Evolutionary conservation across 768 basidiomycete genomes (phyloP).

Genomic region (Austroboletus festivus): DNA sequence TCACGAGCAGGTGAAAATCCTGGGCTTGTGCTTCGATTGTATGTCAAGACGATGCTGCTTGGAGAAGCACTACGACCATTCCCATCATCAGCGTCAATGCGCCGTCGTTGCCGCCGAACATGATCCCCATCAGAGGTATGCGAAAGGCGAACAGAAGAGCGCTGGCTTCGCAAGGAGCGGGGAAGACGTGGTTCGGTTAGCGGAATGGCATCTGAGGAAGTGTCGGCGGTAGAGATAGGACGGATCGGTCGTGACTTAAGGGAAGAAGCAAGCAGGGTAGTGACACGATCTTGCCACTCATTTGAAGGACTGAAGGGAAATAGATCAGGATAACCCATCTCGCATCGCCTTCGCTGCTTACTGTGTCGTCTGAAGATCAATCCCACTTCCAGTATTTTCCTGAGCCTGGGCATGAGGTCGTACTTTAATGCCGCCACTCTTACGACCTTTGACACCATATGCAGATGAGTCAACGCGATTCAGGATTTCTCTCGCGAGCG

Average conservation of each 20-base stretch:
- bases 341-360: slow-evolving; percentile 33
- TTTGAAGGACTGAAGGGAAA: slow-evolving; percentile 73
- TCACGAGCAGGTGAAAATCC: slow-evolving; percentile 15
- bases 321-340: no score
- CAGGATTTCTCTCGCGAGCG: slow-evolving; percentile 77
- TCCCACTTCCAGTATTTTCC: slow-evolving; percentile 9
- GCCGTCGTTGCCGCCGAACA: slow-evolving; percentile 48
- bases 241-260: slow-evolving; percentile 11
- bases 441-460: slow-evolving; percentile 74
- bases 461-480: slow-evolving; percentile 76
- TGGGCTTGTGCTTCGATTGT: slow-evolving; percentile 19
- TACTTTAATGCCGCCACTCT: slow-evolving; percentile 36
- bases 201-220: slow-evolving; percentile 5
- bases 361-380: slow-evolving; percentile 62
- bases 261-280: slow-evolving; percentile 19
- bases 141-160: slow-evolving; percentile 10
- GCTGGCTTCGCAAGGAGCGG: slow-evolving; percentile 6
- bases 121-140: slow-evolving; percentile 26
- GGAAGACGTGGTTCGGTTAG: slow-evolving; percentile 13
- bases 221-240: not conserved
- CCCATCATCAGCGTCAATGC: slow-evolving; percentile 32
- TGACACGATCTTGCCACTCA: slow-evolving; percentile 79
- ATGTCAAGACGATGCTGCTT: not conserved
- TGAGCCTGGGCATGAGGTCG: slow-evolving; percentile 22
- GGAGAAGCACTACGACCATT: slow-evolving; percentile 8